Evolutionary conservation across 2,329 filamentous ascomycete genomes (phyloP).

Genomic region (Trichoderma cornu-damae): DNA sequence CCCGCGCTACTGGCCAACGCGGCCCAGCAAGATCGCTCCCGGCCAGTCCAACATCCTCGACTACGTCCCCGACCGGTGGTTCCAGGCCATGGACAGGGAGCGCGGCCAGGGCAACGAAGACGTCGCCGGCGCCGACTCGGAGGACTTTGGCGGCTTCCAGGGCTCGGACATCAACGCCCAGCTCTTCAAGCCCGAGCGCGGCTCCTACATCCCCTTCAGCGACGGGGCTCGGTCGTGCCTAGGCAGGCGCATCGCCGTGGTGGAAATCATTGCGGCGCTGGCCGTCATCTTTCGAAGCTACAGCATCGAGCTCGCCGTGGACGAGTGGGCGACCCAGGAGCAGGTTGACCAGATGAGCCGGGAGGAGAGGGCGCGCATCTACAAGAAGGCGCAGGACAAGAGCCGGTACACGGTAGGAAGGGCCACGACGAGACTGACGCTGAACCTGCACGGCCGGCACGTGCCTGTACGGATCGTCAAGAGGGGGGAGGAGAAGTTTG

Average conservation of each 20-base stretch:
- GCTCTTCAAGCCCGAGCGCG: constrained; percentile 56
- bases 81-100: constrained; percentile 36
- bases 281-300: constrained; percentile 54
- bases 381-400: constrained; percentile 54
- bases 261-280: constrained; percentile 52
- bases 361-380: constrained; percentile 47
- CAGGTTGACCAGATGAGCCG: constrained; percentile 49
- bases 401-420: constrained; percentile 48
- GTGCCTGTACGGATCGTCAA: constrained; percentile 65
- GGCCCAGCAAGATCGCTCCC: constrained; percentile 40
- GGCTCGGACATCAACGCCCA: constrained; percentile 57
- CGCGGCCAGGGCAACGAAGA: constrained; percentile 27
- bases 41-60: constrained; percentile 56
- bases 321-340: constrained; percentile 50
- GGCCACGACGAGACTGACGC: constrained; percentile 61
- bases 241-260: constrained; percentile 54
- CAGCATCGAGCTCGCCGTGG: constrained; percentile 65
- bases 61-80: constrained; percentile 70
- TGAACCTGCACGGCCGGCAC: constrained; percentile 59
- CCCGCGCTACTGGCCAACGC: constrained; percentile 65
- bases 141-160: constrained; percentile 54
- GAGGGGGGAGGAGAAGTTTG: constrained; percentile 66
- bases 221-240: constrained; percentile 55
- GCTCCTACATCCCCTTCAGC: constrained; percentile 54
- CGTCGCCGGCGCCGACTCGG: constrained; percentile 36